phyloP scores from a whole-genome alignment of 345 rosid genomes.

The Pistacia atlantica region DNA sequence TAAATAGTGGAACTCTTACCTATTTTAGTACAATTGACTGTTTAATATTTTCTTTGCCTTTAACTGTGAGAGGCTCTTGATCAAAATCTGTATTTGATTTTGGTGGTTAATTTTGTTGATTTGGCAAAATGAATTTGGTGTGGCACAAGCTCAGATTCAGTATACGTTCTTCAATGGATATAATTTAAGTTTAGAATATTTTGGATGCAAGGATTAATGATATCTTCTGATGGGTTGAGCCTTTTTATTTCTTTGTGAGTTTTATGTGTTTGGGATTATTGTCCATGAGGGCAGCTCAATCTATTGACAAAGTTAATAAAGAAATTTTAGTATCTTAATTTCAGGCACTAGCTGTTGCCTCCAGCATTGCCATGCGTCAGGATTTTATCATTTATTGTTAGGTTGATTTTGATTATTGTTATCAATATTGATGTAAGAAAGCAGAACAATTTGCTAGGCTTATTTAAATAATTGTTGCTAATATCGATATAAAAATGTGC shows the following conservation, averaged over 20 bases:
- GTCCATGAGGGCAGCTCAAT: not conserved
- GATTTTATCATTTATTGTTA: too few relatives aligned
- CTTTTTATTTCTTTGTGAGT: not conserved
- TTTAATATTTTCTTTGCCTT: not conserved
- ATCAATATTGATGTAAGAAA: too few relatives aligned
- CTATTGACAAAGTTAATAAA: constrained; percentile 3
- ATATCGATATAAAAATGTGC: too few relatives aligned
- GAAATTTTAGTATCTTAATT: not conserved
- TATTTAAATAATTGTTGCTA: too few relatives aligned
- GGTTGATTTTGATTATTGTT: too few relatives aligned
- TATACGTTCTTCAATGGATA: not conserved
- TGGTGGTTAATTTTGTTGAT: constrained; percentile 1
- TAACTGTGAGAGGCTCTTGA: not conserved
- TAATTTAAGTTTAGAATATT: not conserved
- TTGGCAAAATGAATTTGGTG: not conserved
- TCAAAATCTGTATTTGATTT: too few relatives aligned
- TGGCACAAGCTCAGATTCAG: too few relatives aligned
- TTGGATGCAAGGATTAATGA: not conserved
- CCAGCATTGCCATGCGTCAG: too few relatives aligned
- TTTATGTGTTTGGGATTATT: not conserved
- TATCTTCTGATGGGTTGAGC: too few relatives aligned
- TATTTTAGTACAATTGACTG: not conserved
- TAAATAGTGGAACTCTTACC: not conserved
- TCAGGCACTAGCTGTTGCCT: too few relatives aligned
- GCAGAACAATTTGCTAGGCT: too few relatives aligned